Conservation (phyloP, 2,329 filamentous ascomycete species). For the Paecilomyces sp. region DNA sequence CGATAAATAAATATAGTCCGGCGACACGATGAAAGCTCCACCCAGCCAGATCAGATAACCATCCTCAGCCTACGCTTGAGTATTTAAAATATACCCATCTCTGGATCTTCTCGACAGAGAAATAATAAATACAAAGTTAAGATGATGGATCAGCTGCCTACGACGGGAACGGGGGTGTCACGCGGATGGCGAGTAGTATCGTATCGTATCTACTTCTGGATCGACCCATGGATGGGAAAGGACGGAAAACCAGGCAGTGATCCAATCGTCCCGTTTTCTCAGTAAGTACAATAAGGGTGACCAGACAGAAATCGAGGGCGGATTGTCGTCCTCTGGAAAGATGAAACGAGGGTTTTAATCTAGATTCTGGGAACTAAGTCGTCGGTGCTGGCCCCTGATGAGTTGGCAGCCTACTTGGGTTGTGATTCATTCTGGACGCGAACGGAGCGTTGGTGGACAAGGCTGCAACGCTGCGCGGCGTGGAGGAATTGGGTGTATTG, state of each 20-base stretch:
- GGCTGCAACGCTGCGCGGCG: background rate
- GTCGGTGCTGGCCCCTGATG: background rate
- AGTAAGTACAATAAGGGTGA: no score
- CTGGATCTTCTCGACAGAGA: background rate
- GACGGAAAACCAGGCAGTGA: background rate
- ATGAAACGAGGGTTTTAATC: background rate
- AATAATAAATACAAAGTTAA: background rate
- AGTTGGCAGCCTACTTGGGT: background rate
- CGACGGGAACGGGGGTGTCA: background rate
- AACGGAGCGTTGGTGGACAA: background rate
- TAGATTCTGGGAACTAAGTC: background rate
- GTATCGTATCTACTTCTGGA: background rate
- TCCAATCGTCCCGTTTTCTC: background rate
- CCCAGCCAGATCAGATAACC: background rate
- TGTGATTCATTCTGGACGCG: background rate
- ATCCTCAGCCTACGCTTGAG: background rate
- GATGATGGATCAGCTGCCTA: background rate
- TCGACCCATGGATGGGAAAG: background rate
- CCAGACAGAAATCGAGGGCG: background rate
- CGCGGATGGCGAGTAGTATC: background rate
- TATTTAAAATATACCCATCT: background rate
- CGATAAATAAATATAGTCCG: background rate
- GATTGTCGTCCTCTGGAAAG: background rate
- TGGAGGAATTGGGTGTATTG: background rate
- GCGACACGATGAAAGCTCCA: background rate